These are phyloP conservation scores for Escallonia herrerae DNA, from an alignment of 129 eudicot species.

Conservation along the genomic window DNA sequence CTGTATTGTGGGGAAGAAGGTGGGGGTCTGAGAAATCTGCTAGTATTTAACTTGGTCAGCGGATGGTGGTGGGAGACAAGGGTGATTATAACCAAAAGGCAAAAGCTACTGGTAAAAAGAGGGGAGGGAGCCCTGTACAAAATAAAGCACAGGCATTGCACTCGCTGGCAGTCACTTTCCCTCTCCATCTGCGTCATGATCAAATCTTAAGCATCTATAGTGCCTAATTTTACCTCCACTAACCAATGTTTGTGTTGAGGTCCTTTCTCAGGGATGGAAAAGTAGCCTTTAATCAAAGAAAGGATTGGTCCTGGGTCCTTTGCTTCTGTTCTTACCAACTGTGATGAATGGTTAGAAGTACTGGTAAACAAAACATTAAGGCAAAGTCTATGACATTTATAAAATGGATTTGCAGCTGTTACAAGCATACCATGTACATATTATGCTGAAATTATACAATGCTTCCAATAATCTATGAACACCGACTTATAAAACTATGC, in stretches of 20 bases:
- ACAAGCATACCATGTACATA: no score
- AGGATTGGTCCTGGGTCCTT: no score
- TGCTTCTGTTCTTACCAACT: no score
- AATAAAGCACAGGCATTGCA: conserved; percentile 31
- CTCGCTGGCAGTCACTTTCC: conserved; percentile 15
- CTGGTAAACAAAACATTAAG: no score
- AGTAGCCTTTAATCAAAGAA: no score
- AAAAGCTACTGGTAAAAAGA: conserved; percentile 25
- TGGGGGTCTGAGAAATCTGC: conserved; percentile 15
- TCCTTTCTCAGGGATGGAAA: background rate
- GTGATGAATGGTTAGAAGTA: no score
- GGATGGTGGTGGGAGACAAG: conserved; percentile 35
- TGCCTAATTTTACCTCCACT: conserved; percentile 9
- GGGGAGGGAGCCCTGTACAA: conserved; percentile 54
- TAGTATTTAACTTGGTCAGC: conserved; percentile 25
- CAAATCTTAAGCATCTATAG: background rate
- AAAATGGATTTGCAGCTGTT: no score
- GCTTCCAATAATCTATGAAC: no score
- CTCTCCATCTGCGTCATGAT: background rate
- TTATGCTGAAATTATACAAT: no score
- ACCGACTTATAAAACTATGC: no score
- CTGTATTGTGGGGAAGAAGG: conserved; percentile 22
- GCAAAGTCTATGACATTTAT: no score
- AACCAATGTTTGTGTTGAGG: background rate
- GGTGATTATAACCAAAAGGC: conserved; percentile 32